Evolutionary conservation across 805 yeast genomes (phyloP), one percentile per base, ranked within the genome.

Genomic region (Ogataea parapolymorpha): DNA sequence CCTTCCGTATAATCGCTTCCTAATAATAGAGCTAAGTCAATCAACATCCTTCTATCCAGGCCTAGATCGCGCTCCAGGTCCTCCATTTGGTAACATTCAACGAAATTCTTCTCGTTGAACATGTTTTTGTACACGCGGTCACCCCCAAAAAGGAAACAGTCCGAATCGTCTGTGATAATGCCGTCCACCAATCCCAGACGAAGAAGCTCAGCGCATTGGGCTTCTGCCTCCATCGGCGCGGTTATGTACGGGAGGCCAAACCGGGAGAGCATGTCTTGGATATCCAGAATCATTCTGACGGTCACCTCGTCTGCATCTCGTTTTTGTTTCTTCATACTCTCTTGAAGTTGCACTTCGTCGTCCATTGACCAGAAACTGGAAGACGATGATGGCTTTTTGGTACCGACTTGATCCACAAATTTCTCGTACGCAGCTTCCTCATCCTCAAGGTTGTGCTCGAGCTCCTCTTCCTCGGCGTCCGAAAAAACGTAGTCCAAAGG

Each of bases 191-290:
- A 67, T 0, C 75, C 77, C 16, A 89, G 61, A n/a, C 62, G 56
- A 28, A 79, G 62, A 6, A 93, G 64, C 49, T 83, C 86, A 0
- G 96, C 96, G 65, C 99, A 93, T 56, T 93, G 99, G 0, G 99
- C 98, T 65, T 93, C 99, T 1, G 99, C 99, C 63, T 93, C 99
- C 90, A 88, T 88, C 1, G 99, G 99, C 0, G 99, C 97, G 0
- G 95, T 86, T 8, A 93, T 75, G 51, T 79, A 93, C 0, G 99
- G 99, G 4, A 93, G 85, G 1, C 99, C 99, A 69, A 93, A 93
- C 39, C 91, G 65, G 22, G 84, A 75, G 7, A 93, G 67, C 30
- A 93, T 68, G 48, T 89, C 96, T 63, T 93, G 96, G 14, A 95
- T 93, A 57, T 93, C 98, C 27, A 72, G 70, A 17, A 91, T 75